These are phyloP conservation scores for Areca catechu DNA, from an alignment of 176 grass and related monocot species.

Conservation along the genomic window DNA sequence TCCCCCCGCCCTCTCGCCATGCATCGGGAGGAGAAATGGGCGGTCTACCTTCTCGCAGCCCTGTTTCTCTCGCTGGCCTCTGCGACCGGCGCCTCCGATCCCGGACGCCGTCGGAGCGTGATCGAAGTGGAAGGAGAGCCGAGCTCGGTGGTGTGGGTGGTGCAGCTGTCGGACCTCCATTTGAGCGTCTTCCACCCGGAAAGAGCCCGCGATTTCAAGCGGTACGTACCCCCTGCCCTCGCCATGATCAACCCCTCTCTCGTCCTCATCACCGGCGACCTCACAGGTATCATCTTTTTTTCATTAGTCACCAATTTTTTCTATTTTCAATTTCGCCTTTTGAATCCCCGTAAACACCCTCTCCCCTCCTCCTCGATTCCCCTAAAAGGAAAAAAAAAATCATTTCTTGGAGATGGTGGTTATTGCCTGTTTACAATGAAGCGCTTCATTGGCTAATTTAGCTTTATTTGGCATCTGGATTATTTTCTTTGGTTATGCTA, in stretches of 20 bases:
- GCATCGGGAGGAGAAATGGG: background rate
- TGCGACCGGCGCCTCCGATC: background rate
- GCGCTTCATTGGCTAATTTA: no score
- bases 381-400: no score
- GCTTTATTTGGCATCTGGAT: no score
- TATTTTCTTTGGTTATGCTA: no score
- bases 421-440: no score
- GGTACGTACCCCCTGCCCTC: slow-evolving; percentile 65
- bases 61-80: slow-evolving; percentile 23
- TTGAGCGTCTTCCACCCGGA: slow-evolving; percentile 94
- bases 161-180: slow-evolving; percentile 92
- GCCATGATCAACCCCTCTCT: slow-evolving; percentile 69
- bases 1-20: background rate
- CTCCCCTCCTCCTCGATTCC: no score
- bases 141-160: slow-evolving; percentile 67
- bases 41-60: slow-evolving; percentile 5
- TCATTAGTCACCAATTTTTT: background rate
- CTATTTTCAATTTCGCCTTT: background rate
- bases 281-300: slow-evolving; percentile 50
- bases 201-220: slow-evolving; percentile 74
- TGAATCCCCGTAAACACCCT: no score
- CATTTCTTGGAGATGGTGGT: no score
- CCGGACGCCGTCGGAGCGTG: slow-evolving; percentile 20
- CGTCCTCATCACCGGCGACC: slow-evolving; percentile 92
- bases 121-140: slow-evolving; percentile 56